Evolutionary conservation across 208 protist species (phyloP).

Genomic region (Strigomonas culicis): DNA sequence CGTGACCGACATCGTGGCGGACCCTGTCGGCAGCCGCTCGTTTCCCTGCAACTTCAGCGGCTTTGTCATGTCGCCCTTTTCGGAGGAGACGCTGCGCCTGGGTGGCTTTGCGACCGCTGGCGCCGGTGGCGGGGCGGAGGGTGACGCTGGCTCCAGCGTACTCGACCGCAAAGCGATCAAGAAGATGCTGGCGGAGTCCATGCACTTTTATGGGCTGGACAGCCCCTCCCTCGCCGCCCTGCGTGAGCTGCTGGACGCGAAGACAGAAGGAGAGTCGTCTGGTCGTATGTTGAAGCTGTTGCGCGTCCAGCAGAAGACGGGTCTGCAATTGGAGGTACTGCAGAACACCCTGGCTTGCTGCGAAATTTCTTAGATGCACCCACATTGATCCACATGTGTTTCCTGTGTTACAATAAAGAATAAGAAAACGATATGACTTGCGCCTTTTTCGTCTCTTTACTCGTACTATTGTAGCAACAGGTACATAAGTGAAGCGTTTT

Average conservation of each 20-base stretch:
- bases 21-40: conserved; percentile 21
- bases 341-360: conserved; percentile 27
- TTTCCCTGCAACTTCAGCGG: conserved; percentile 40
- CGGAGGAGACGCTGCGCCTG: not conserved
- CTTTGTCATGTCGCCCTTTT: not conserved
- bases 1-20: conserved; percentile 13
- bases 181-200: conserved; percentile 34
- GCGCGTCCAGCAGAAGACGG: conserved; percentile 17
- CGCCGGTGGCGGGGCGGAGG: not conserved
- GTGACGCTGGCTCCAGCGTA: not conserved
- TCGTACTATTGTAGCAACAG: too few species aligned
- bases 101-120: not conserved
- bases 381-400: too few species aligned
- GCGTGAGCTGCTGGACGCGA: not conserved
- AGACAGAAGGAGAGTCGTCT: not conserved
- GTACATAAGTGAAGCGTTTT: not conserved
- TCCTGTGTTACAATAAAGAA: too few species aligned
- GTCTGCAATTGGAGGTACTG: conserved; percentile 20
- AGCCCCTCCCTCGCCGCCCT: too few species aligned
- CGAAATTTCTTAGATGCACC: too few species aligned
- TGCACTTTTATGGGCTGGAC: conserved; percentile 31
- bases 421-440: too few species aligned
- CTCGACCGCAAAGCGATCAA: conserved; percentile 8
- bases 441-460: too few species aligned
- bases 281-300: conserved; percentile 16